Evolutionary conservation across 2,329 filamentous ascomycete genomes (phyloP), one percentile per base, ranked within the genome.

Genomic region (Claviceps quebecensis): DNA sequence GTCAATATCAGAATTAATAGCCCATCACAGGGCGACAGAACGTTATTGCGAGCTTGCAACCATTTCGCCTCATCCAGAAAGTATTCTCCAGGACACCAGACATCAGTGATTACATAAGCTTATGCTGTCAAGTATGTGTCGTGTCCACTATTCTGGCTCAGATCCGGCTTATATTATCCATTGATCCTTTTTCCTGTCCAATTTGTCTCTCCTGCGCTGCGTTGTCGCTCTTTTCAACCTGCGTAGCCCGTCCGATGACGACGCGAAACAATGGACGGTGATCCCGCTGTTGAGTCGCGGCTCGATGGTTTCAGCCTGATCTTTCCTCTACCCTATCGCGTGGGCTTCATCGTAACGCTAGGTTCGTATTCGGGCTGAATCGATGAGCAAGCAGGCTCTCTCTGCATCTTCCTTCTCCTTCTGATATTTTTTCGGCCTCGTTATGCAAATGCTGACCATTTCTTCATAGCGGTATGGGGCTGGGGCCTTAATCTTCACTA

Each of bases 401-500:
- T 4, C 17, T 22, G 17, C 40, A 5, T 19, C 23, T 43, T 23
- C 2, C 23, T 14, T 14, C 29, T 26, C 17, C 1, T 16, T 34
- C 4, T 9, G 26, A 29, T 29, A 2, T 45, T 26, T 45, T 29
- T 29, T n/a, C 14, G 11, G 11, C 13, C 5, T 23, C 13, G 19
- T 23, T 23, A 23, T 16, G 41, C 1, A 26, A 39, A 48, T 38
- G 16, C 49, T 51, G 39, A 53, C 34, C 11, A 19, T 46, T 26
- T 38, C n/a, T 13, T n/a, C n/a, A 54, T 58, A 94, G 89, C 87
- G 59, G 83, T 95, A 62, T 97, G 91, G 91, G 89, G 87, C 65
- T 98, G 91, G 89, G 89, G 84, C 57, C 69, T 86, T 59, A 97
- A 96, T 71, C 80, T 97, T 41, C 89, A 96, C 65, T 90, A 87